Conservation (phyloP, 2,329 filamentous ascomycete species). For the Epichloe sp. region DNA sequence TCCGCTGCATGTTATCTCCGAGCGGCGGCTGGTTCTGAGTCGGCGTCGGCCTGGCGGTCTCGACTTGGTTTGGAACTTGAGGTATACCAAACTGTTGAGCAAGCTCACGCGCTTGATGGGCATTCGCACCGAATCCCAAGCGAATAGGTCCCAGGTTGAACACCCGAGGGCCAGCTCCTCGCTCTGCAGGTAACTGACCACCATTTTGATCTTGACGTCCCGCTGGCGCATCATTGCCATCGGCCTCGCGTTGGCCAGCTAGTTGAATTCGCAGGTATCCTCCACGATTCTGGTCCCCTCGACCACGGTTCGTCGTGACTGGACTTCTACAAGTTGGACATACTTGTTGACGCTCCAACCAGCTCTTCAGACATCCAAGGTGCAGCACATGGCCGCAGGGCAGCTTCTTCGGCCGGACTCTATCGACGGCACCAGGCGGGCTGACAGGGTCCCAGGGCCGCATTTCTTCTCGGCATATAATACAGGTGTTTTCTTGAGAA, state of each 20-base stretch:
- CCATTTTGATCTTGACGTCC: slow-evolving; percentile 7
- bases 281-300: slow-evolving; percentile 14
- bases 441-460: slow-evolving; percentile 51
- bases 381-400: slow-evolving; percentile 94
- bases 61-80: slow-evolving; percentile 14
- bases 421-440: slow-evolving; percentile 61
- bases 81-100: slow-evolving; percentile 47
- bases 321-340: slow-evolving; percentile 87
- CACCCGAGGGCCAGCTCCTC: slow-evolving; percentile 37
- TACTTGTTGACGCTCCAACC: slow-evolving; percentile 93
- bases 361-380: slow-evolving; percentile 87
- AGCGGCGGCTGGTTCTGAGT: slow-evolving; percentile 7
- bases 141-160: slow-evolving; percentile 64
- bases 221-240: slow-evolving; percentile 5
- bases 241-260: slow-evolving; percentile 3
- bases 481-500: slow-evolving; percentile 78
- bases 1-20: slow-evolving; percentile 26
- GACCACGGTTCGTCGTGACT: slow-evolving; percentile 34
- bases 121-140: slow-evolving; percentile 64
- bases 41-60: slow-evolving; percentile 10
- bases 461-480: slow-evolving; percentile 97
- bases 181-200: slow-evolving; percentile 9
- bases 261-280: slow-evolving; percentile 20
- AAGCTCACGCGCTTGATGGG: slow-evolving; percentile 51
- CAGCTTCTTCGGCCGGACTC: slow-evolving; percentile 83